These are phyloP conservation scores for Phytophthora megakarya DNA, from an alignment of 352 stramenopile genomes.

Conservation along the genomic window DNA sequence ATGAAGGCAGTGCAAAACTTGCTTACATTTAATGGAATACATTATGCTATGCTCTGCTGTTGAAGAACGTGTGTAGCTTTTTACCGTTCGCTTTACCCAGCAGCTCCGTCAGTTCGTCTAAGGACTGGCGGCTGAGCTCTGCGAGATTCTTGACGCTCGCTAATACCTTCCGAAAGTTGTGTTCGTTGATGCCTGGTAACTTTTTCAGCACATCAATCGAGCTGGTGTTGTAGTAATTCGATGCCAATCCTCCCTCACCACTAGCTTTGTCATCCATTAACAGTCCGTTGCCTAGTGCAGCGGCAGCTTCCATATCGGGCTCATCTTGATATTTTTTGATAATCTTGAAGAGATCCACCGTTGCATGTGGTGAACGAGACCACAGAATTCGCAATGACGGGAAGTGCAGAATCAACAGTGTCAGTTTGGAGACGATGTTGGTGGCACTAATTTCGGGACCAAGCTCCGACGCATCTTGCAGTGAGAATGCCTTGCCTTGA, in stretches of 20 bases:
- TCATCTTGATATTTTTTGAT: constrained; percentile 87
- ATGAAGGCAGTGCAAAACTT: constrained; percentile 21
- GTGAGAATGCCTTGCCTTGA: constrained; percentile 83
- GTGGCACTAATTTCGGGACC: constrained; percentile 91
- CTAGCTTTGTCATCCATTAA: constrained; percentile 26
- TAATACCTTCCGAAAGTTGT: constrained; percentile 91
- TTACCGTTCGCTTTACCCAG: constrained; percentile 77
- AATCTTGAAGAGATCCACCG: constrained; percentile 83
- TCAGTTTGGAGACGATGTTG: constrained; percentile 96
- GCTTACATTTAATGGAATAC: no score
- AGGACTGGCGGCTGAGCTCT: constrained; percentile 68
- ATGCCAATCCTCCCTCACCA: constrained; percentile 41
- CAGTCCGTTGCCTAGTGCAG: constrained; percentile 60
- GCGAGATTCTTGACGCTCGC: constrained; percentile 71
- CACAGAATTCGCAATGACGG: constrained; percentile 95
- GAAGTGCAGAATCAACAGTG: constrained; percentile 94
- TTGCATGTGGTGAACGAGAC: constrained; percentile 93
- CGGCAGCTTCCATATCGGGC: constrained; percentile 77
- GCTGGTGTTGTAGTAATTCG: constrained; percentile 87
- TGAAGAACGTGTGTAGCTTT: constrained; percentile 86
- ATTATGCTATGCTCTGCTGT: constrained; percentile 64
- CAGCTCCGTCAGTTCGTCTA: constrained; percentile 67
- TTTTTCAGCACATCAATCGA: constrained; percentile 95
- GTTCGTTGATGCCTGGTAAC: constrained; percentile 95
- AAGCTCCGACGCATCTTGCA: constrained; percentile 91